Percentiles rank a stretch among this genome's conserved stretches.
These are phyloP conservation scores for Blastocystis sp. DNA, from an alignment of 352 stramenopile species.

Conservation along the genomic window DNA sequence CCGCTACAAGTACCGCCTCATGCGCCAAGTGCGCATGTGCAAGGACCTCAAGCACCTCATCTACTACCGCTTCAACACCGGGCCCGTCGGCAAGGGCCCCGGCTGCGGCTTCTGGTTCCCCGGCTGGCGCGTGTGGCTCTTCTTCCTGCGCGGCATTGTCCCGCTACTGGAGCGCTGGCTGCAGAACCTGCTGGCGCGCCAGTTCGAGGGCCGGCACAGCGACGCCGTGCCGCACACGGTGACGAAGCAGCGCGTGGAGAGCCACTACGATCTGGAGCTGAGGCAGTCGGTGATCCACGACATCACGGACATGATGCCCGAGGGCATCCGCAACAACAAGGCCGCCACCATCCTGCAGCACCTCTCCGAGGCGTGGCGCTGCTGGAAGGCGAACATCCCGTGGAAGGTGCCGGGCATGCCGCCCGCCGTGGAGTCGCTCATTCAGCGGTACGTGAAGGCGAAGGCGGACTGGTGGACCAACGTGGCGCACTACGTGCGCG, in stretches of 20 bases:
- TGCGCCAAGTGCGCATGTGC: slow-evolving; percentile 94
- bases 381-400: slow-evolving; percentile 98
- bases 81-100: slow-evolving; percentile 95
- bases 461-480: slow-evolving; percentile 98
- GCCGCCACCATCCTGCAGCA: slow-evolving; percentile 94
- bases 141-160: slow-evolving; percentile 97
- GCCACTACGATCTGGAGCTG: slow-evolving; percentile 97
- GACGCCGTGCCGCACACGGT: slow-evolving; percentile 98
- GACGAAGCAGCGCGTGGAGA: slow-evolving; percentile 98
- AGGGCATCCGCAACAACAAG: slow-evolving; percentile 99
- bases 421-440: slow-evolving; percentile 99
- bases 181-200: slow-evolving; percentile 93
- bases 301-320: slow-evolving; percentile 99
- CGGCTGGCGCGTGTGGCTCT: slow-evolving; percentile 97
- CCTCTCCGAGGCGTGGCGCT: slow-evolving; percentile 94
- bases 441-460: slow-evolving; percentile 97
- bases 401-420: slow-evolving; percentile 99
- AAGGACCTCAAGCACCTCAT: slow-evolving; percentile 99
- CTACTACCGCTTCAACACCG: slow-evolving; percentile 99
- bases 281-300: slow-evolving; percentile 98
- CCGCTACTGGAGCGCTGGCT: slow-evolving; percentile 96
- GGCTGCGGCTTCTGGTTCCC: slow-evolving; percentile 97
- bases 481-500: slow-evolving; percentile 99
- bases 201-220: slow-evolving; percentile 97
- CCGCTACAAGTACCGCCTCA: slow-evolving; percentile 96